phyloP scores from a whole-genome alignment of 1,284 basidiomycete species.

The Lentinus polychrous region DNA sequence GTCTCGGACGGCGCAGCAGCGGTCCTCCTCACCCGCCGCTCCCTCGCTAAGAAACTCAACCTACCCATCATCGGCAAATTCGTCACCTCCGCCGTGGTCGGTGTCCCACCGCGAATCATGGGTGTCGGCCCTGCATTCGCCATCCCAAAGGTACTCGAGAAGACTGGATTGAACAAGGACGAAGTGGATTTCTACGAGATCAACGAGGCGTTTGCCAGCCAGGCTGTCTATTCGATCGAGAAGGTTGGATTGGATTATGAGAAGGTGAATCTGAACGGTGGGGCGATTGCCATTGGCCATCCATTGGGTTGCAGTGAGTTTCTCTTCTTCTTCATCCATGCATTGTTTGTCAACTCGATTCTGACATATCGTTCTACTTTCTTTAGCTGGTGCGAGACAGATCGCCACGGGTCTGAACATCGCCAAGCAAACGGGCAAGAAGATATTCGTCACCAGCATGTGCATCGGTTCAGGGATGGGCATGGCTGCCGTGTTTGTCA shows the following conservation, averaged over 20 bases:
- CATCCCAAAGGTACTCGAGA: conserved; percentile 76
- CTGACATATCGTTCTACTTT: too few species aligned
- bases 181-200: conserved; percentile 94
- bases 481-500: conserved; percentile 78
- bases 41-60: conserved; percentile 82
- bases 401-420: conserved; percentile 82
- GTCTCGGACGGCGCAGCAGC: conserved; percentile 98
- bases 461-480: conserved; percentile 94
- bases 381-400: conserved; percentile 77
- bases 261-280: conserved; percentile 85
- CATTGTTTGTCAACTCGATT: background rate
- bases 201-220: conserved; percentile 92
- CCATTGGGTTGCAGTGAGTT: conserved; percentile 73
- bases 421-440: conserved; percentile 69
- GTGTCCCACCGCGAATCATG: conserved; percentile 87
- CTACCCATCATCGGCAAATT: conserved; percentile 93
- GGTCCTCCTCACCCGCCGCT: conserved; percentile 83
- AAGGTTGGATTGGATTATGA: conserved; percentile 71
- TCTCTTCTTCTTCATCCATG: conserved; percentile 10
- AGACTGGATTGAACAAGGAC: conserved; percentile 62
- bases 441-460: conserved; percentile 89
- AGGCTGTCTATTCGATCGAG: conserved; percentile 77
- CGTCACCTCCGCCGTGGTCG: conserved; percentile 71
- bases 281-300: conserved; percentile 87
- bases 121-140: conserved; percentile 89